Percentiles rank a stretch among this genome's conserved stretches.
Evolutionary conservation across 169 alveolate genomes (phyloP).

Genomic region (Eimeria tenella): DNA sequence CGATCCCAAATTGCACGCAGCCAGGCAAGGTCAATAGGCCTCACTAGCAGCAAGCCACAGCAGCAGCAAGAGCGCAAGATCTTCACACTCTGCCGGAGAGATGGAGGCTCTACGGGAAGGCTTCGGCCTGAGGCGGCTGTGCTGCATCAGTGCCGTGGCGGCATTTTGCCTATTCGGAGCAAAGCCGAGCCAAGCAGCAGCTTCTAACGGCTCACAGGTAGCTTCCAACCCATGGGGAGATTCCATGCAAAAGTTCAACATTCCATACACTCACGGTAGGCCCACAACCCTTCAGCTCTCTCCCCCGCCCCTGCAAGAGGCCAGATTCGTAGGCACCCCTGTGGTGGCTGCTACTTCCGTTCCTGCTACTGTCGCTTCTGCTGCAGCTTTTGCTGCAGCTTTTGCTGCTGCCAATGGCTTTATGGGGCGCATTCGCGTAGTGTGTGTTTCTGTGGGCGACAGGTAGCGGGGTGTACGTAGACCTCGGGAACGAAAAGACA

Average conservation of each 20-base stretch:
- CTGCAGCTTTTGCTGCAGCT: background rate
- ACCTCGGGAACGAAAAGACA: conserved; percentile 57
- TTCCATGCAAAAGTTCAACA: conserved; percentile 15
- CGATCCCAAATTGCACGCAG: background rate
- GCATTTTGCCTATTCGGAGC: background rate
- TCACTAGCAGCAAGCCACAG: background rate
- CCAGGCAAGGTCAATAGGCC: too few species aligned
- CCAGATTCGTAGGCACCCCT: background rate
- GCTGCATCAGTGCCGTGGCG: conserved; percentile 34
- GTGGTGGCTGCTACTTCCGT: background rate
- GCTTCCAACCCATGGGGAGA: conserved; percentile 42
- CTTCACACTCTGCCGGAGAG: background rate
- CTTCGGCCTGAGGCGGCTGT: conserved; percentile 23
- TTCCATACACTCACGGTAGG: conserved; percentile 20
- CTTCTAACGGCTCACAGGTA: background rate
- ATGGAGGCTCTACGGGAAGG: background rate
- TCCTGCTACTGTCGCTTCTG: background rate
- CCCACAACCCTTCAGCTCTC: too few species aligned
- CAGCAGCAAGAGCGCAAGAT: background rate
- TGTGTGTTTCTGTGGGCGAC: background rate
- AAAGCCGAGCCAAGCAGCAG: background rate
- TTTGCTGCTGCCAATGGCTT: too few species aligned
- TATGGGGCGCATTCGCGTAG: background rate
- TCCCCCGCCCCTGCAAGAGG: background rate
- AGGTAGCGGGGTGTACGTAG: conserved; percentile 79